A percentile compares a stretch with the other conserved stretches of the same genome.
Conservation (phyloP, 495 filamentous ascomycete species). For the Hypoxylon lienhwacheense region DNA sequence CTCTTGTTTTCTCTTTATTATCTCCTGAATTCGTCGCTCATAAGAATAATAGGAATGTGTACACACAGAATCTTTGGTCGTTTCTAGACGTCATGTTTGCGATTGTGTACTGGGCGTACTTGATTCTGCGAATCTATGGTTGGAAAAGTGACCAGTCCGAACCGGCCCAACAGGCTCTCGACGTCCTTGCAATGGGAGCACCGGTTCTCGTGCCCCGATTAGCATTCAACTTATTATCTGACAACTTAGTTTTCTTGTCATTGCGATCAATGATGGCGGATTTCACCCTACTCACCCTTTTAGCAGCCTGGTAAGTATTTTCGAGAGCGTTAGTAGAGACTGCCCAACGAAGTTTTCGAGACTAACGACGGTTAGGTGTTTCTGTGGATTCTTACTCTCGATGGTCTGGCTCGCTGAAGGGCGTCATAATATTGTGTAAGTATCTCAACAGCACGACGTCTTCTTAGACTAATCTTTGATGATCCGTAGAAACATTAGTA, state of each 20-base stretch:
- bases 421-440: constrained; percentile 48
- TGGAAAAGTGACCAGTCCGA: constrained; percentile 42
- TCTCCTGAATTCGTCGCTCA: too few relatives aligned
- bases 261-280: constrained; percentile 75
- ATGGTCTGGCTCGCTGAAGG: constrained; percentile 64
- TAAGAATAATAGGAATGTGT: constrained; percentile 60
- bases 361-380: constrained; percentile 49
- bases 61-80: constrained; percentile 77
- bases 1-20: neutral
- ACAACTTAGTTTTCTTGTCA: constrained; percentile 72
- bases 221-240: constrained; percentile 72
- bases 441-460: neutral
- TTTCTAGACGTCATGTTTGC: constrained; percentile 73
- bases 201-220: constrained; percentile 71
- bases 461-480: constrained; percentile 29
- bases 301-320: constrained; percentile 59
- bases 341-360: neutral
- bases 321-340: neutral
- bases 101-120: constrained; percentile 61
- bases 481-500: constrained; percentile 59
- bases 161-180: constrained; percentile 59
- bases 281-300: constrained; percentile 63
- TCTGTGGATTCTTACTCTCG: constrained; percentile 70
- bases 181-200: constrained; percentile 69
- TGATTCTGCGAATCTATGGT: constrained; percentile 61